Conservation (phyloP, 805 yeast species). For the Hagleromyces aurorensis region DNA sequence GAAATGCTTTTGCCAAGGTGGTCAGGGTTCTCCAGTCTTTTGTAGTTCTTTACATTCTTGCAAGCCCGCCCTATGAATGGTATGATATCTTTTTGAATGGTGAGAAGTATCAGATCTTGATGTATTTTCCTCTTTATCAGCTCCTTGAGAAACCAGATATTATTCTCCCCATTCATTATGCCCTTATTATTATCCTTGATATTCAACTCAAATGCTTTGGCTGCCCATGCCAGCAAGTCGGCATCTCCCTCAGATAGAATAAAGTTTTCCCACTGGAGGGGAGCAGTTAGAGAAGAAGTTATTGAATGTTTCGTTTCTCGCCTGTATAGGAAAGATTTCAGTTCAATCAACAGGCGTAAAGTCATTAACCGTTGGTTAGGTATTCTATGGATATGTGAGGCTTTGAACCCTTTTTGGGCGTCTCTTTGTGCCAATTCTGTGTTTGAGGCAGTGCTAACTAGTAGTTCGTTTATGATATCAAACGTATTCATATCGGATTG, state of each 20-base stretch:
- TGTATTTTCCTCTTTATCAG: slow-evolving; percentile 15
- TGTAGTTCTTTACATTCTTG: no score
- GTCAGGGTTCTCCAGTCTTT: no score
- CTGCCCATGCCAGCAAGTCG: slow-evolving; percentile 7
- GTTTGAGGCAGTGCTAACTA: slow-evolving; percentile 54
- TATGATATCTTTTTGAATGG: no score
- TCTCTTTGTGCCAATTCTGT: slow-evolving; percentile 54
- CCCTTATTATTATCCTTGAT: no score
- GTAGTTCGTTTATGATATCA: slow-evolving; percentile 25
- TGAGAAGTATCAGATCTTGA: slow-evolving; percentile 12
- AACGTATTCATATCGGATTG: slow-evolving; percentile 8
- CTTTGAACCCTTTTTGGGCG: slow-evolving; percentile 36
- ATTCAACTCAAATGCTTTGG: background rate
- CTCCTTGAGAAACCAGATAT: slow-evolving; percentile 14
- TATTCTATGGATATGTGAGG: slow-evolving; percentile 46
- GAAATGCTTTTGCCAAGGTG: no score
- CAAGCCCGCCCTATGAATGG: no score
- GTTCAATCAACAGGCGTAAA: slow-evolving; percentile 43
- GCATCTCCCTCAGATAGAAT: slow-evolving; percentile 2
- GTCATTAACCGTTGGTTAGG: slow-evolving; percentile 55
- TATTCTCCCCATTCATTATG: background rate
- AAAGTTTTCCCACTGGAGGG: slow-evolving; percentile 8
- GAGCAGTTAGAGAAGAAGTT: no score
- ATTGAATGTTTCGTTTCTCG: no score
- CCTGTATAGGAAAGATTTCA: slow-evolving; percentile 13